Evolutionary conservation across 2,329 filamentous ascomycete species (phyloP).

Genomic region (Didymella segeticola): DNA sequence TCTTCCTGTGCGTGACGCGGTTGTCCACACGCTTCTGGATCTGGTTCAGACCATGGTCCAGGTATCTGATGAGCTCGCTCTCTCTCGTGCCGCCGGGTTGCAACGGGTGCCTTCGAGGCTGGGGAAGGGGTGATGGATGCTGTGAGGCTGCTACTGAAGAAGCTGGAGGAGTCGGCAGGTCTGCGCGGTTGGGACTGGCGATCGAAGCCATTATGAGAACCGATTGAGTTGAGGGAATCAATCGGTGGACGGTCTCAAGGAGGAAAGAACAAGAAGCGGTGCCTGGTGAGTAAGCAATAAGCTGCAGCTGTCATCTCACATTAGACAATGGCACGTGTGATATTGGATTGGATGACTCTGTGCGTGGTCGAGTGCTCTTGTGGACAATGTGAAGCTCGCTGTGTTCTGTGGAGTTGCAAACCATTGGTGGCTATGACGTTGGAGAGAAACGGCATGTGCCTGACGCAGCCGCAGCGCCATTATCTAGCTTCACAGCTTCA

Average conservation of each 20-base stretch:
- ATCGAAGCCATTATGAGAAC: conserved; percentile 20
- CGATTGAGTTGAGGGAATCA: background rate
- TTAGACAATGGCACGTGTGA: background rate
- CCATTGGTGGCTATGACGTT: background rate
- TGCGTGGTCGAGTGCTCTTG: background rate
- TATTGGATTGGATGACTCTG: background rate
- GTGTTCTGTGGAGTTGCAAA: background rate
- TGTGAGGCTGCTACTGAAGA: conserved; percentile 54
- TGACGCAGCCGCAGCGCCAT: background rate
- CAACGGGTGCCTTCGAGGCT: conserved; percentile 60
- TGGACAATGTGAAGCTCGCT: background rate
- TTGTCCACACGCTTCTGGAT: conserved; percentile 42
- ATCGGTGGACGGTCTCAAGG: conserved; percentile 7
- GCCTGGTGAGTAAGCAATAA: conserved; percentile 23
- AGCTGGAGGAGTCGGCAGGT: conserved; percentile 55
- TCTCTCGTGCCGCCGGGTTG: conserved; percentile 65
- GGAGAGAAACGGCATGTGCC: background rate
- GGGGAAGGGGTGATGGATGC: conserved; percentile 55
- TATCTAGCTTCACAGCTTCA: background rate
- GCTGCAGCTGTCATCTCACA: conserved; percentile 20
- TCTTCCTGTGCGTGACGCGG: conserved; percentile 53
- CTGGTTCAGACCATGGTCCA: conserved; percentile 58
- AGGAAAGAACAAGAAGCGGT: conserved; percentile 13
- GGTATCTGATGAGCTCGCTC: conserved; percentile 62
- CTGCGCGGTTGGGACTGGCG: conserved; percentile 3